These are phyloP conservation scores for Phytophthora litchii DNA, from an alignment of 352 stramenopile species.

Conservation along the genomic window DNA sequence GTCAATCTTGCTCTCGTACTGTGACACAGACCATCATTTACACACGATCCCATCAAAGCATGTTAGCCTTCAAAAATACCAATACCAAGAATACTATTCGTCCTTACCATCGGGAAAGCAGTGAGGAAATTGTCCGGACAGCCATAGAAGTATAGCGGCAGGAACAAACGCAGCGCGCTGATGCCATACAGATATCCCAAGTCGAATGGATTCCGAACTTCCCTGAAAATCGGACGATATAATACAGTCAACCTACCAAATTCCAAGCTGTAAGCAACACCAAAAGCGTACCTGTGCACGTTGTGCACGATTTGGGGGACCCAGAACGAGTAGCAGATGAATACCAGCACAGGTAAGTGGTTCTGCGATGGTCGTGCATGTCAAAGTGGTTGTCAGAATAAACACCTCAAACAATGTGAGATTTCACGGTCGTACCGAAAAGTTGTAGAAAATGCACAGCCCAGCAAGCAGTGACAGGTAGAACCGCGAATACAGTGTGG, in stretches of 20 bases:
- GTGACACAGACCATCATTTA: constrained; percentile 4
- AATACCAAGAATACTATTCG: not conserved
- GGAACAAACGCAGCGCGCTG: constrained; percentile 91
- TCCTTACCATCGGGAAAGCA: constrained; percentile 78
- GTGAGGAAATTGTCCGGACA: constrained; percentile 94
- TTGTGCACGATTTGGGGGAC: constrained; percentile 98
- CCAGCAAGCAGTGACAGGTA: constrained; percentile 92
- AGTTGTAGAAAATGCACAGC: constrained; percentile 93
- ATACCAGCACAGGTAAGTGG: constrained; percentile 89
- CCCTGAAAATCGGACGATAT: constrained; percentile 38
- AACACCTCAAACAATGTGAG: not conserved
- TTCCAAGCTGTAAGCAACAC: not conserved
- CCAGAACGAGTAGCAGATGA: constrained; percentile 98
- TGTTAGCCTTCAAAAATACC: constrained; percentile 18
- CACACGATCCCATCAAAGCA: constrained; percentile 5
- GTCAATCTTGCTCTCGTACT: constrained; percentile 81
- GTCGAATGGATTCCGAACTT: constrained; percentile 95
- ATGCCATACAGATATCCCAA: constrained; percentile 95
- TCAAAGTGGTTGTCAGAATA: constrained; percentile 5
- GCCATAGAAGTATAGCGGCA: constrained; percentile 97
- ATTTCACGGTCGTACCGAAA: constrained; percentile 62
- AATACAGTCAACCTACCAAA: constrained; percentile 3
- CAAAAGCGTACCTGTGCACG: constrained; percentile 72
- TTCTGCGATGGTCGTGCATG: constrained; percentile 47
- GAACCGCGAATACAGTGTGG: constrained; percentile 95